Percentiles rank a stretch among this genome's conserved stretches.
Conservation (phyloP, 441 rosid species). For the Erysimum cheiri region DNA sequence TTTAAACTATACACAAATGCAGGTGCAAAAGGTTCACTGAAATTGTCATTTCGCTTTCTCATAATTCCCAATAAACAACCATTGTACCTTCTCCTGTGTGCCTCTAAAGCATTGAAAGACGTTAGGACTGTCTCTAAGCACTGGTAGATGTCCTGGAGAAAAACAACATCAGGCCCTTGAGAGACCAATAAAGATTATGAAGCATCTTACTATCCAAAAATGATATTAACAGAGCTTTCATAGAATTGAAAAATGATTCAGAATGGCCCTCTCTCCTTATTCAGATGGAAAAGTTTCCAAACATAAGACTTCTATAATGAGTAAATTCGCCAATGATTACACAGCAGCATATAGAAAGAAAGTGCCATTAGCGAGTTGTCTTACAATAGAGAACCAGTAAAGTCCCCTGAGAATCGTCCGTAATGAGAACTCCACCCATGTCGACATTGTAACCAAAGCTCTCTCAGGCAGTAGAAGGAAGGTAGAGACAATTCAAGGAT, state of each 20-base stretch:
- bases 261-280: slow-evolving; percentile 35
- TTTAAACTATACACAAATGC: slow-evolving; percentile 28
- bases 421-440: slow-evolving; percentile 63
- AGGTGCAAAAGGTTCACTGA: slow-evolving; percentile 44
- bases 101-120: slow-evolving; percentile 86
- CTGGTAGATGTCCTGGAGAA: slow-evolving; percentile 87
- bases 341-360: slow-evolving; percentile 56
- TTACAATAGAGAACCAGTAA: slow-evolving; percentile 96
- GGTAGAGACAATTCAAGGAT: slow-evolving; percentile 72
- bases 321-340: slow-evolving; percentile 57
- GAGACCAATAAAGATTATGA: slow-evolving; percentile 45
- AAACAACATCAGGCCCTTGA: slow-evolving; percentile 75
- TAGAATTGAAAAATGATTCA: slow-evolving; percentile 16
- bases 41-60: slow-evolving; percentile 14
- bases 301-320: slow-evolving; percentile 54
- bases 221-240: neutral
- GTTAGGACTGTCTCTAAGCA: slow-evolving; percentile 83
- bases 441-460: slow-evolving; percentile 61
- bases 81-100: slow-evolving; percentile 99
- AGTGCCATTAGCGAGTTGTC: slow-evolving; percentile 90
- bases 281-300: slow-evolving; percentile 35
- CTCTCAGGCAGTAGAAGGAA: slow-evolving; percentile 66
- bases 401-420: slow-evolving; percentile 79
- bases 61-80: slow-evolving; percentile 75
- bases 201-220: slow-evolving; percentile 26